These are phyloP conservation scores for Colletotrichum navitas DNA, from an alignment of 2,329 filamentous ascomycete species.

Conservation along the genomic window DNA sequence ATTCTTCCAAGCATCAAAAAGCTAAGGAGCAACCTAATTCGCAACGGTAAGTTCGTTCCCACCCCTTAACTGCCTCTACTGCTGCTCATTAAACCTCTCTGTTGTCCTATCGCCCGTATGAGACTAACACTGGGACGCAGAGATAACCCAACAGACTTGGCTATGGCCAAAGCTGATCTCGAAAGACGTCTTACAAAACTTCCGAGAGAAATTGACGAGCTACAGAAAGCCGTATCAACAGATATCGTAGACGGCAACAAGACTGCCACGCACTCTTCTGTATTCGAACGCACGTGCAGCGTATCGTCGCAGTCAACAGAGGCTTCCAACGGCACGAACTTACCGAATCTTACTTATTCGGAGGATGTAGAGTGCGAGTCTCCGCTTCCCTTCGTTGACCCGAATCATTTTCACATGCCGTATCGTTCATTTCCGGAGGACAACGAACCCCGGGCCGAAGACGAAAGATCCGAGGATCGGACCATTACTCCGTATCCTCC, in stretches of 20 bases:
- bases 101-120: neutral
- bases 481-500: constrained; percentile 48
- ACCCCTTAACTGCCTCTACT: neutral
- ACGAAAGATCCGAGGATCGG: constrained; percentile 44
- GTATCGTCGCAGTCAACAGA: constrained; percentile 61
- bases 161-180: constrained; percentile 50
- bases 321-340: constrained; percentile 47
- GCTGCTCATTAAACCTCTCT: neutral
- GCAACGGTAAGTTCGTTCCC: neutral
- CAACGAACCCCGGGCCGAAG: constrained; percentile 32
- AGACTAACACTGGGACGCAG: constrained; percentile 26
- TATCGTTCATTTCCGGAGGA: constrained; percentile 46
- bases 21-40: neutral
- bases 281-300: constrained; percentile 65
- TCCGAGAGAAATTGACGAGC: constrained; percentile 56
- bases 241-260: constrained; percentile 54
- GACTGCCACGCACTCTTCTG: constrained; percentile 54
- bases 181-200: constrained; percentile 54
- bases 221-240: constrained; percentile 56
- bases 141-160: constrained; percentile 49
- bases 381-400: constrained; percentile 50
- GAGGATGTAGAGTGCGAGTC: constrained; percentile 49
- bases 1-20: neutral
- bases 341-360: constrained; percentile 45
- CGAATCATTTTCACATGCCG: constrained; percentile 55